phyloP scores from a whole-genome alignment of 2,329 filamentous ascomycete species.

The Phyllosticta capitalensis region DNA sequence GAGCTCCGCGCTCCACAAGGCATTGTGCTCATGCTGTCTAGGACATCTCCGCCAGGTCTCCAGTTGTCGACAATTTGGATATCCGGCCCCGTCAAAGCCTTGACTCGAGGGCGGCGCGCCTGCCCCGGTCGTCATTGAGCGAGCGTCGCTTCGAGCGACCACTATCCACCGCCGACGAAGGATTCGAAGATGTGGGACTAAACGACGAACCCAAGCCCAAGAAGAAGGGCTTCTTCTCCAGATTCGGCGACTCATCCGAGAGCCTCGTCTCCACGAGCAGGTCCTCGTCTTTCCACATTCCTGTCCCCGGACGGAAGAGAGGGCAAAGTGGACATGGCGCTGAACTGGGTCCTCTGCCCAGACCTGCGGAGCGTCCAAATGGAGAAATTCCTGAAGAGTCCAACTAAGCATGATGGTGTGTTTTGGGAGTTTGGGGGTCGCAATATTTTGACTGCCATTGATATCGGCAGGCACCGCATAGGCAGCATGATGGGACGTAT shows the following conservation, averaged over 20 bases:
- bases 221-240: constrained; percentile 71
- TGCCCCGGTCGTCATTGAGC: constrained; percentile 52
- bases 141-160: constrained; percentile 50
- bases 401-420: background rate
- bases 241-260: constrained; percentile 55
- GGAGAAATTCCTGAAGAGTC: constrained; percentile 14
- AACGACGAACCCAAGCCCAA: constrained; percentile 61
- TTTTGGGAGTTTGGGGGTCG: background rate
- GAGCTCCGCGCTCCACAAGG: background rate
- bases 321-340: constrained; percentile 61
- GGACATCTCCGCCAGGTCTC: constrained; percentile 87
- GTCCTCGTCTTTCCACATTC: constrained; percentile 47
- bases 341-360: constrained; percentile 58
- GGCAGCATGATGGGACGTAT: background rate
- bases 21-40: constrained; percentile 28
- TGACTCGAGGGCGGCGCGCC: constrained; percentile 59
- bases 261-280: constrained; percentile 21
- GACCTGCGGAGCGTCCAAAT: constrained; percentile 15
- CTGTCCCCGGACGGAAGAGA: constrained; percentile 62
- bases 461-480: background rate
- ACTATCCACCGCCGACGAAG: constrained; percentile 61
- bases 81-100: constrained; percentile 61
- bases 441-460: background rate
- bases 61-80: constrained; percentile 46
- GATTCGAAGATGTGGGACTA: constrained; percentile 84